Conservation (phyloP, 2,329 filamentous ascomycete species). For the Coniella lustricola region DNA sequence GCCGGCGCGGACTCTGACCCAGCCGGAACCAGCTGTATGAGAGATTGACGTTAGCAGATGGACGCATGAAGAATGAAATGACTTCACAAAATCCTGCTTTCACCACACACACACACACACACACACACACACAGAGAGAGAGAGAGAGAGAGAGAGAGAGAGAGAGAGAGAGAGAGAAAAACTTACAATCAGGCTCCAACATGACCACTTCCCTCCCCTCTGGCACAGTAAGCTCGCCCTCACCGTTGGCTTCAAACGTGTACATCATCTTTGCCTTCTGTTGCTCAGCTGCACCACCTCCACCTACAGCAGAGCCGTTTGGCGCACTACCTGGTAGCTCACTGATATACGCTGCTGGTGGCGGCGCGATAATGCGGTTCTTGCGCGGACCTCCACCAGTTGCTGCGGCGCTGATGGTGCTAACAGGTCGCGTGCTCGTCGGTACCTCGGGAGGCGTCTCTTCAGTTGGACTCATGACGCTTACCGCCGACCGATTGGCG, state of each 20-base stretch:
- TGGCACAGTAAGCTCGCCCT: conserved; percentile 72
- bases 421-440: conserved; percentile 27
- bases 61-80: not conserved
- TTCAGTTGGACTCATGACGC: conserved; percentile 45
- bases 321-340: conserved; percentile 49
- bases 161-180: not conserved
- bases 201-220: conserved; percentile 74
- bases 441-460: conserved; percentile 41
- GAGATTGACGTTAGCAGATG: not conserved
- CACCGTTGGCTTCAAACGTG: conserved; percentile 69
- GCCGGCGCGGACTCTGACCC: conserved; percentile 75
- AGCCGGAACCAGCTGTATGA: conserved; percentile 75
- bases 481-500: conserved; percentile 68
- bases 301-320: conserved; percentile 30
- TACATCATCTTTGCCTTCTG: conserved; percentile 81
- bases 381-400: conserved; percentile 36
- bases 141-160: not conserved
- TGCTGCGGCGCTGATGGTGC: conserved; percentile 26
- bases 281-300: conserved; percentile 39
- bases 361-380: conserved; percentile 78
- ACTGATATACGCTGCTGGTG: conserved; percentile 72
- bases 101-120: too few relatives aligned
- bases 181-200: conserved; percentile 81
- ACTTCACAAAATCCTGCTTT: too few relatives aligned
- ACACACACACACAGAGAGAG: too few relatives aligned